Evolutionary conservation across 495 filamentous ascomycete genomes (phyloP).

Genomic region (Hyaloscypha hepaticicola): DNA sequence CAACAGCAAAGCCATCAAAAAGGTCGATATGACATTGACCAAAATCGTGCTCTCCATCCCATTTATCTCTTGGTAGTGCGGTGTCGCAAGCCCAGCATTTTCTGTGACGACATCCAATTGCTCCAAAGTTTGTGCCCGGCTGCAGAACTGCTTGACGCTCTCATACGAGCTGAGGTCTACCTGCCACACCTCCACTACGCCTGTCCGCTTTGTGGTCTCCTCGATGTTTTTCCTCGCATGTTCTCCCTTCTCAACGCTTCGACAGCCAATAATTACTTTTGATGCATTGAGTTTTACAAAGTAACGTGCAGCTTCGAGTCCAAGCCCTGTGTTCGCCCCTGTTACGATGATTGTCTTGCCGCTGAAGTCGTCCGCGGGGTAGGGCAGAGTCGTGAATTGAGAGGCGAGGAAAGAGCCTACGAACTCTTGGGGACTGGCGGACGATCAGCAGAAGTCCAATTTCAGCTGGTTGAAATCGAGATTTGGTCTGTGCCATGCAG

Average conservation of each 20-base stretch:
- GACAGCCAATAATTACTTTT: conserved; percentile 43
- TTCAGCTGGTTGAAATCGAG: background rate
- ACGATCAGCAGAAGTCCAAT: background rate
- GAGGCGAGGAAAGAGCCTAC: conserved; percentile 23
- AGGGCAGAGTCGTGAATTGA: conserved; percentile 26
- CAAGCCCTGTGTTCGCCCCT: conserved; percentile 52
- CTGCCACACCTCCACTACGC: conserved; percentile 39
- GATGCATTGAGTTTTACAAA: conserved; percentile 35
- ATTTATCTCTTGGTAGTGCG: conserved; percentile 21
- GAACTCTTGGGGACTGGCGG: conserved; percentile 15
- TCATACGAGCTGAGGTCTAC: conserved; percentile 41
- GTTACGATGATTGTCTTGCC: conserved; percentile 53
- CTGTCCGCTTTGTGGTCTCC: conserved; percentile 31
- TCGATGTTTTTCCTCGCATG: conserved; percentile 38
- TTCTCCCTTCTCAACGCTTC: conserved; percentile 33
- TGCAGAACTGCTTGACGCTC: conserved; percentile 39
- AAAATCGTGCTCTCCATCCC: conserved; percentile 39
- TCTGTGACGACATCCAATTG: conserved; percentile 41
- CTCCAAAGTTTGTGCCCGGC: conserved; percentile 33
- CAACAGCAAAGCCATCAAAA: conserved; percentile 44
- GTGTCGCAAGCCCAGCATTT: conserved; percentile 41
- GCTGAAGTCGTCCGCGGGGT: conserved; percentile 21
- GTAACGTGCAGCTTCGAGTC: conserved; percentile 47
- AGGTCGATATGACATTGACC: conserved; percentile 49
- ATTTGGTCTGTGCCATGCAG: background rate